phyloP scores from a whole-genome alignment of 495 filamentous ascomycete genomes.

The Hypoxylon intermedium region DNA sequence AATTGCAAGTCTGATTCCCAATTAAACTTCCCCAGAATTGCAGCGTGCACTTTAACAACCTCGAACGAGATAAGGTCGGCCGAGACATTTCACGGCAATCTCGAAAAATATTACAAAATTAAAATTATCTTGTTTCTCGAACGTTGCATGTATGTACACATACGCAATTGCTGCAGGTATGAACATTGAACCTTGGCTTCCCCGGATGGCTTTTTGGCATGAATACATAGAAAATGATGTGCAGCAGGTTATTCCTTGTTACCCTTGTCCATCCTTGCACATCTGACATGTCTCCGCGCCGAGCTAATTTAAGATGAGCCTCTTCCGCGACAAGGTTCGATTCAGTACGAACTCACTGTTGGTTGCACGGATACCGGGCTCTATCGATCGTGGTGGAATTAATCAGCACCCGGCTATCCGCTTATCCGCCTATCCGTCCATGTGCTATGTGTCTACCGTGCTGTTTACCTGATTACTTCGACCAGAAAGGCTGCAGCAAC shows the following conservation, averaged over 20 bases:
- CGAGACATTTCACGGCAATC: conserved; percentile 21
- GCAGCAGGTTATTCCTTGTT: conserved; percentile 7
- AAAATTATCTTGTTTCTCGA: not conserved
- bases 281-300: too few relatives aligned
- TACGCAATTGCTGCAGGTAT: not conserved
- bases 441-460: too few relatives aligned
- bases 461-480: too few relatives aligned
- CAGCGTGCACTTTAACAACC: conserved; percentile 4
- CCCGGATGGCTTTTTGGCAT: not conserved
- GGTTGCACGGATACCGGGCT: conserved; percentile 4
- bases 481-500: too few relatives aligned
- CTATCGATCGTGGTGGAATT: conserved; percentile 1
- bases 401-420: not conserved
- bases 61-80: conserved; percentile 10
- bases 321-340: conserved; percentile 26
- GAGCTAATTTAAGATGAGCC: conserved; percentile 33
- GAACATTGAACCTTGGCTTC: too few relatives aligned
- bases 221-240: conserved; percentile 18
- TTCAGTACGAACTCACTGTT: conserved; percentile 2
- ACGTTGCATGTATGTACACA: not conserved
- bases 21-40: too few relatives aligned
- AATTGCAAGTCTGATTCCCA: not conserved
- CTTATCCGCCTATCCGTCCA: too few relatives aligned
- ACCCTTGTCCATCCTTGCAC: too few relatives aligned
- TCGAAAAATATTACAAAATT: not conserved